Conservation (phyloP, 1,139 yeast species). For the Debaryomycetaceae sp. region DNA sequence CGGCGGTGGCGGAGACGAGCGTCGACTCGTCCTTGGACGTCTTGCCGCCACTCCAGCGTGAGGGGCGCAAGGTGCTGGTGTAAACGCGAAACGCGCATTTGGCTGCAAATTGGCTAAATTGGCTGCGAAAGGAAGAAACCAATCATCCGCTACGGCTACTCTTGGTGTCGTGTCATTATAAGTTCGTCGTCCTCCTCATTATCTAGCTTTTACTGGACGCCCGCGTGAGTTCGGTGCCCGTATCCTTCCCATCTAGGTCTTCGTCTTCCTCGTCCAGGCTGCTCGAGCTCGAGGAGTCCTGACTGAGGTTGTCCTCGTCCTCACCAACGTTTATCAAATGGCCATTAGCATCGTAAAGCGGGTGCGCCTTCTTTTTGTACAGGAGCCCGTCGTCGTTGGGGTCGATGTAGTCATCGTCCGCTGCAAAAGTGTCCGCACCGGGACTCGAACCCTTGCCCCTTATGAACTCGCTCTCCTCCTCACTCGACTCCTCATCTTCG, state of each 20-base stretch:
- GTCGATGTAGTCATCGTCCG: constrained; percentile 65
- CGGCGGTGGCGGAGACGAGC: constrained; percentile 13
- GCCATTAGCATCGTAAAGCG: constrained; percentile 49
- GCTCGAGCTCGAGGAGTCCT: constrained; percentile 23
- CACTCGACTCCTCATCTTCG: constrained; percentile 13
- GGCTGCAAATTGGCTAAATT: too few relatives aligned
- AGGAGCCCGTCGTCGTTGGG: constrained; percentile 81
- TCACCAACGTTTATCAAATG: constrained; percentile 22
- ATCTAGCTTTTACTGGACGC: constrained; percentile 37
- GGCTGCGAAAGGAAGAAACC: too few relatives aligned
- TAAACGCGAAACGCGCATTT: too few relatives aligned
- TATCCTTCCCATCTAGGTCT: constrained; percentile 14
- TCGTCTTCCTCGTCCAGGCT: constrained; percentile 29
- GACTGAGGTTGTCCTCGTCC: constrained; percentile 26
- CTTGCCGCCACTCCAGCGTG: constrained; percentile 84
- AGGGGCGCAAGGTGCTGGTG: constrained; percentile 57
- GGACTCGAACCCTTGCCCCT: constrained; percentile 3
- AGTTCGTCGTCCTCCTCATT: neutral
- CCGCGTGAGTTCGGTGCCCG: constrained; percentile 30
- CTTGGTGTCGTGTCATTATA: too few relatives aligned
- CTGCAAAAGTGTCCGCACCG: constrained; percentile 18
- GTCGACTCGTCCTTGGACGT: constrained; percentile 44
- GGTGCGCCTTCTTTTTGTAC: constrained; percentile 57
- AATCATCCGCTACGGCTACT: too few relatives aligned
- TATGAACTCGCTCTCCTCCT: constrained; percentile 9